These are phyloP conservation scores for Saccharum spontaneum DNA, from an alignment of 176 grass and related monocot genomes.

Conservation along the genomic window DNA sequence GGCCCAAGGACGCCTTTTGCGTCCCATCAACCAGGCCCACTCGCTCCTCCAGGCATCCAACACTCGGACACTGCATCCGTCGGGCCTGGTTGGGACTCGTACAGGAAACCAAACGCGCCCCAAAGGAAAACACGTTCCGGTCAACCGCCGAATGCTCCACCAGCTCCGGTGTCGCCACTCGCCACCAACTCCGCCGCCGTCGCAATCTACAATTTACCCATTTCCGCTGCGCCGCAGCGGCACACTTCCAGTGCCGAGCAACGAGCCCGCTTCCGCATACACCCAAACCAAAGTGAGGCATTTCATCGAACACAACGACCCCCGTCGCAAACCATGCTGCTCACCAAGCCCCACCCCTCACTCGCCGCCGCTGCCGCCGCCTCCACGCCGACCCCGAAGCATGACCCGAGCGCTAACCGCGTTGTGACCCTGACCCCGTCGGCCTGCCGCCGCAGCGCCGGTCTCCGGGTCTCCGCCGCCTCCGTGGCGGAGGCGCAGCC, in stretches of 20 bases:
- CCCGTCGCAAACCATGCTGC: conserved; percentile 22
- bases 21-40: too few species aligned
- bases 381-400: conserved; percentile 6
- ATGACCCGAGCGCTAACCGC: neutral
- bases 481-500: conserved; percentile 8
- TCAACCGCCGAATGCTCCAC: conserved; percentile 14
- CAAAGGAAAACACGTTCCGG: conserved; percentile 19
- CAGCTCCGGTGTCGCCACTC: neutral
- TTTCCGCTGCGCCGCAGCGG: neutral
- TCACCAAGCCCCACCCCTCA: conserved; percentile 16
- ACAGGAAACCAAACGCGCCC: too few species aligned
- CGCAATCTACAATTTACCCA: neutral
- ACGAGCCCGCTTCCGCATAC: neutral
- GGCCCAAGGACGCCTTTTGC: too few species aligned
- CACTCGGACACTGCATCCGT: too few species aligned
- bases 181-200: conserved; percentile 25
- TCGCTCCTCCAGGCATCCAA: too few species aligned
- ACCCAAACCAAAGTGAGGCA: neutral
- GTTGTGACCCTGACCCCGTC: neutral
- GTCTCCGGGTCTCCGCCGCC: conserved; percentile 16
- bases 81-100: too few species aligned
- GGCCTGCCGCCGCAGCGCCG: neutral
- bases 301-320: conserved; percentile 31
- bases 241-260: conserved; percentile 27
- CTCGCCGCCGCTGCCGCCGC: neutral